A percentile compares a stretch with the other conserved stretches of the same genome.
These are phyloP conservation scores for Planoprotostelium fungivorum DNA, from an alignment of 78 protist genomes.

Conservation along the genomic window DNA sequence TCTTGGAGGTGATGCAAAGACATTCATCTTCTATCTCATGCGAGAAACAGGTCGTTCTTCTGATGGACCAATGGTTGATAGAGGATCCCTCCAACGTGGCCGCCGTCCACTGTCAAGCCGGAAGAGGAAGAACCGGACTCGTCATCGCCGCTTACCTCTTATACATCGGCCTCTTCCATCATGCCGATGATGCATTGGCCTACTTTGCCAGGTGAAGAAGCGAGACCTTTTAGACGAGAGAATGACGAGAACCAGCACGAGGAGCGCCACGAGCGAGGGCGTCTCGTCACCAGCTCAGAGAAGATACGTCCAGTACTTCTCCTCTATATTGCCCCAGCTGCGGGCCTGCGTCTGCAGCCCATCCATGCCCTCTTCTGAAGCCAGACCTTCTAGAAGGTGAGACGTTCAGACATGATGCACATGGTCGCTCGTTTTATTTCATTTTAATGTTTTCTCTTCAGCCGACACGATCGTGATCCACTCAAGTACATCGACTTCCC, in stretches of 20 bases:
- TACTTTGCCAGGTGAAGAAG: background rate
- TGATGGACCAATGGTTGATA: constrained; percentile 41
- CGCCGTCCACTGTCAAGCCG: constrained; percentile 59
- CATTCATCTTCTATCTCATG: background rate
- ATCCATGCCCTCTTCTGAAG: no score
- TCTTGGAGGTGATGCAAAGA: constrained; percentile 4
- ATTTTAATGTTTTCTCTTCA: no score
- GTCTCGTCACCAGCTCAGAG: background rate
- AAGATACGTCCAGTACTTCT: background rate
- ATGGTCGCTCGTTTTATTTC: no score
- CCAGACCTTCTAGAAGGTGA: no score
- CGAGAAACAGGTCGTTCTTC: constrained; percentile 11
- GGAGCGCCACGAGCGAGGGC: background rate
- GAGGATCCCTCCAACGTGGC: constrained; percentile 26
- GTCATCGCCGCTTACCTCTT: constrained; percentile 34
- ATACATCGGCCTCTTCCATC: background rate
- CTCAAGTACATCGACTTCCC: background rate
- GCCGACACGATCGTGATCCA: no score
- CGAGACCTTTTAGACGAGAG: background rate
- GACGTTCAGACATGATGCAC: no score
- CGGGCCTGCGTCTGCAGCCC: background rate
- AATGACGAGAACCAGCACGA: background rate
- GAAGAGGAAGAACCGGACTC: constrained; percentile 49
- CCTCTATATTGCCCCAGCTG: background rate
- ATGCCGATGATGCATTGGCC: background rate